Evolutionary conservation across 257 asterid genomes (phyloP).

Genomic region (Plantago elongata): DNA sequence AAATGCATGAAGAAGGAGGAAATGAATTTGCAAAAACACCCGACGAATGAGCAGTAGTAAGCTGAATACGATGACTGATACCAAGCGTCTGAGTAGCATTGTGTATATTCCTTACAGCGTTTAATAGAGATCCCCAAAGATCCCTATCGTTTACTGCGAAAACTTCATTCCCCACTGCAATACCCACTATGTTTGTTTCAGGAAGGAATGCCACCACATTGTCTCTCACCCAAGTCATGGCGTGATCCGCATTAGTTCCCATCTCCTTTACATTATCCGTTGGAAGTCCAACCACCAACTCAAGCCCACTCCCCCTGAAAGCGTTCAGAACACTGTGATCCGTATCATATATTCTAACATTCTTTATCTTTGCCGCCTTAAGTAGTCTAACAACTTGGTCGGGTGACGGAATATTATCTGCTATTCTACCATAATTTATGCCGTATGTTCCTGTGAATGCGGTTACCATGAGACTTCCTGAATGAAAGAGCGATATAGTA

Average conservation of each 20-base stretch:
- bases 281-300: constrained; percentile 80
- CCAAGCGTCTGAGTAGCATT: constrained; percentile 66
- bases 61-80: constrained; percentile 53
- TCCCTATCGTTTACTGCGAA: constrained; percentile 51
- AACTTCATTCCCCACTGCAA: constrained; percentile 84
- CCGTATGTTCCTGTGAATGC: constrained; percentile 95
- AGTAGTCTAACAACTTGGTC: constrained; percentile 75
- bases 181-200: constrained; percentile 76
- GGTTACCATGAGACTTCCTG: constrained; percentile 35
- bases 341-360: constrained; percentile 78
- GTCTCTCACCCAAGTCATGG: constrained; percentile 80
- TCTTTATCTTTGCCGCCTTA: constrained; percentile 78
- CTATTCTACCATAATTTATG: constrained; percentile 89
- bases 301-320: constrained; percentile 80
- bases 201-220: constrained; percentile 82
- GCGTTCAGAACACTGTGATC: constrained; percentile 81
- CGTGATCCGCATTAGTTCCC: constrained; percentile 61
- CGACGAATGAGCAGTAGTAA: constrained; percentile 78
- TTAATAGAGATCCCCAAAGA: constrained; percentile 48
- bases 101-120: constrained; percentile 68
- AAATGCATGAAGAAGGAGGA: constrained; percentile 89
- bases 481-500: constrained; percentile 19
- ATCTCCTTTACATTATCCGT: constrained; percentile 64
- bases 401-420: constrained; percentile 91
- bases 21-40: constrained; percentile 67